Conservation (phyloP, 305 asterid species). For the Fraxinus velutina region DNA sequence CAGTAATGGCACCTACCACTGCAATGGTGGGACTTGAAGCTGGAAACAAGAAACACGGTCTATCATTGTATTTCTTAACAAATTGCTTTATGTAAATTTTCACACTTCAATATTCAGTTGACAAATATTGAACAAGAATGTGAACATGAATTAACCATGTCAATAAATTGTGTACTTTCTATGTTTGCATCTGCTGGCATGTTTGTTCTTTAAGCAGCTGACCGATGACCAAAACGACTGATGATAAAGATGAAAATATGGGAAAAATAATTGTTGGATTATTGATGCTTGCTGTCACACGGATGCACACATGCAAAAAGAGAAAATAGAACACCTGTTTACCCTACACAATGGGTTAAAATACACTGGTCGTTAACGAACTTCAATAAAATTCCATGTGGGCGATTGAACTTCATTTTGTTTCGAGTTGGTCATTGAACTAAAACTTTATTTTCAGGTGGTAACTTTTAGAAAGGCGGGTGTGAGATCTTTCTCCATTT, state of each 20-base stretch:
- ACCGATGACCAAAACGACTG: neutral
- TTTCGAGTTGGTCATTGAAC: neutral
- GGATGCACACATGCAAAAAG: neutral
- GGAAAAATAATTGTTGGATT: neutral
- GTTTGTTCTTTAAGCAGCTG: neutral
- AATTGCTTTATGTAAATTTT: slow-evolving; percentile 51
- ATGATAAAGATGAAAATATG: neutral
- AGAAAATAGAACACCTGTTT: neutral
- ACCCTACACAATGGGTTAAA: neutral
- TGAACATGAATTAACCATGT: slow-evolving; percentile 43
- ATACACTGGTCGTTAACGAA: neutral
- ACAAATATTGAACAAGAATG: slow-evolving; percentile 38
- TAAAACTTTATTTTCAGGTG: neutral
- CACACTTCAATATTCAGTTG: slow-evolving; percentile 35
- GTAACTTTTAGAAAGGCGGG: neutral
- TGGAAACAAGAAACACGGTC: neutral
- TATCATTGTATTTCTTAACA: slow-evolving; percentile 29
- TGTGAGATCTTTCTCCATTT: neutral
- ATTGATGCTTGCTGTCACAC: neutral
- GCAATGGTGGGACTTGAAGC: slow-evolving; percentile 68
- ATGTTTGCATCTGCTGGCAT: neutral
- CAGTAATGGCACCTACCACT: slow-evolving; percentile 58
- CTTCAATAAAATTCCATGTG: neutral
- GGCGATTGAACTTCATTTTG: neutral
- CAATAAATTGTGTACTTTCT: slow-evolving; percentile 26